Evolutionary conservation across 495 filamentous ascomycete species (phyloP).

Genomic region (Annulohypoxylon stygium): DNA sequence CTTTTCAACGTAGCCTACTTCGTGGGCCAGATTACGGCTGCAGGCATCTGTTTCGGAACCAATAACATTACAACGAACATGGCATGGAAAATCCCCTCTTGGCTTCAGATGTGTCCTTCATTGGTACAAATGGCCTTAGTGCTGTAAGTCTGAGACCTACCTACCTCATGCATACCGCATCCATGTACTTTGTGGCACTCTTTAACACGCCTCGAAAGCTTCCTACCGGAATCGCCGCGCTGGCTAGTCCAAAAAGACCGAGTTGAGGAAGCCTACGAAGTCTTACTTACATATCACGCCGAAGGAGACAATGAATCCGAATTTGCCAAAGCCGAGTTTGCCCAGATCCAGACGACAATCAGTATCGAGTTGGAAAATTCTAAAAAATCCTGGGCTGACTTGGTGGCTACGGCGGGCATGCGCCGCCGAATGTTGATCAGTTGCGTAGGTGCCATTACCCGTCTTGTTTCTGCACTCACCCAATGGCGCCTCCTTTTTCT

Average conservation of each 20-base stretch:
- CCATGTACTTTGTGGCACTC: not conserved
- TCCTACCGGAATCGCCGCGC: constrained; percentile 67
- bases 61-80: constrained; percentile 67
- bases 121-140: constrained; percentile 69
- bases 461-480: not conserved
- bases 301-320: constrained; percentile 64
- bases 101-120: constrained; percentile 68
- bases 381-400: constrained; percentile 63
- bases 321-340: constrained; percentile 65
- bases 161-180: constrained; percentile 56
- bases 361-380: constrained; percentile 61
- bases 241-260: constrained; percentile 67
- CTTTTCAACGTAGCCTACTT: constrained; percentile 77
- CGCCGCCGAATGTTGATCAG: constrained; percentile 63
- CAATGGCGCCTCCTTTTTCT: too few relatives aligned
- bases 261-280: constrained; percentile 64
- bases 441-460: constrained; percentile 39
- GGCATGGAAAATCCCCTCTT: constrained; percentile 75
- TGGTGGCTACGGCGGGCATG: constrained; percentile 61
- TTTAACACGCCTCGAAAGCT: constrained; percentile 55
- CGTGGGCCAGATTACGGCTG: constrained; percentile 73
- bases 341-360: constrained; percentile 67
- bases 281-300: constrained; percentile 69
- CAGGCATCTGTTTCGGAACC: constrained; percentile 71
- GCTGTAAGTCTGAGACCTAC: constrained; percentile 51